Percentiles rank a stretch among this genome's conserved stretches.
These are phyloP conservation scores for Globisporangium camurandrum DNA, from an alignment of 352 stramenopile species.

Conservation along the genomic window DNA sequence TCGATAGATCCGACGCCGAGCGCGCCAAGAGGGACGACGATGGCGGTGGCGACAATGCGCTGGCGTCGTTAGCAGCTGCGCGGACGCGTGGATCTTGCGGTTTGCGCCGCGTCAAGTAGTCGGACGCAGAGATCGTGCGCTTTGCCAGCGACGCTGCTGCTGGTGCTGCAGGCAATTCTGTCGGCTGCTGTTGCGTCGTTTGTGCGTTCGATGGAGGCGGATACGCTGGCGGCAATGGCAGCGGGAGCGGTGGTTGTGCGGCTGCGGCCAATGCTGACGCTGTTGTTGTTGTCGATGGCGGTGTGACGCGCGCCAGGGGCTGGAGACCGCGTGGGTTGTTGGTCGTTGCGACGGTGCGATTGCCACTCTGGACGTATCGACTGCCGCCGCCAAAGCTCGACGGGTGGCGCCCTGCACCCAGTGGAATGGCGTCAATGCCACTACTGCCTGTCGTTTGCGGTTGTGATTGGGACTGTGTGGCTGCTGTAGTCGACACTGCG, in stretches of 20 bases:
- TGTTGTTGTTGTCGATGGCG: background rate
- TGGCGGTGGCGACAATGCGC: background rate
- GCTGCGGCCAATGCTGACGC: background rate
- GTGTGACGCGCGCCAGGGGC: conserved; percentile 10
- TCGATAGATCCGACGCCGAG: conserved; percentile 4
- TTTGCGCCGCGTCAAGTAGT: conserved; percentile 10
- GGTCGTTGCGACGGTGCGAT: conserved; percentile 15
- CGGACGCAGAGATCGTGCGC: conserved; percentile 9
- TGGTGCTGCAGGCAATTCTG: background rate
- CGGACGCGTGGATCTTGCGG: conserved; percentile 8
- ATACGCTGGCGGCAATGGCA: no score
- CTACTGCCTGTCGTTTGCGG: background rate
- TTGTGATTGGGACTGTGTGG: background rate
- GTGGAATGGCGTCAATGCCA: conserved; percentile 41
- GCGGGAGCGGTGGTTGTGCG: no score
- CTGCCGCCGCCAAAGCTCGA: conserved; percentile 26
- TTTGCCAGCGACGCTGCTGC: background rate
- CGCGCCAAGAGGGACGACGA: background rate
- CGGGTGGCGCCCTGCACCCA: conserved; percentile 25
- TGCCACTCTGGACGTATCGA: conserved; percentile 65
- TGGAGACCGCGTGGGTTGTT: conserved; percentile 13
- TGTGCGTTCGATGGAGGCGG: no score
- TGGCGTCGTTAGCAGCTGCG: background rate
- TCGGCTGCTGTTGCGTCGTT: no score
- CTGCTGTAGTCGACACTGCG: background rate